These are phyloP conservation scores for Saccharomyces uvarum DNA, from an alignment of 1,139 yeast genomes.

Conservation along the genomic window DNA sequence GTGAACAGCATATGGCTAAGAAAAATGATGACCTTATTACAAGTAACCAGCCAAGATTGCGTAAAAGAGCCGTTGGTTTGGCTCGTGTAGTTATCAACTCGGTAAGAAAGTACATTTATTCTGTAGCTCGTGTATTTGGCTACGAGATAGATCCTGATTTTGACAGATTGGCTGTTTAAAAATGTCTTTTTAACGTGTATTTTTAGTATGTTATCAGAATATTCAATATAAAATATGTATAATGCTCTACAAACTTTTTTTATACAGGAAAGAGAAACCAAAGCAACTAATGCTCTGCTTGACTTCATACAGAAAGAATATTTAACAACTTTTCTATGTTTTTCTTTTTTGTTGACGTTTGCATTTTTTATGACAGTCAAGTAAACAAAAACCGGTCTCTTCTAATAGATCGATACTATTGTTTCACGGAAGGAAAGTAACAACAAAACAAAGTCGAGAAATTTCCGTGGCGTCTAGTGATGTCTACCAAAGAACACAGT, in stretches of 20 bases:
- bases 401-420: not conserved
- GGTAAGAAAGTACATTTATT: constrained; percentile 44
- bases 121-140: constrained; percentile 48
- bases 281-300: not conserved
- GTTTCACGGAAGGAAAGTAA: not conserved
- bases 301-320: not conserved
- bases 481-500: not conserved
- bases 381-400: not conserved
- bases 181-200: not conserved
- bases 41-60: constrained; percentile 22
- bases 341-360: not conserved
- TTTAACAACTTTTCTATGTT: not conserved
- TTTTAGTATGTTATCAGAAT: not conserved
- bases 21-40: constrained; percentile 17
- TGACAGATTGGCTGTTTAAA: constrained; percentile 40
- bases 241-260: not conserved
- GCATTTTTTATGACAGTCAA: not conserved
- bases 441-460: not conserved
- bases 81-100: constrained; percentile 59
- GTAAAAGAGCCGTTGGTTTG: constrained; percentile 42
- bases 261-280: not conserved
- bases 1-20: constrained; percentile 25
- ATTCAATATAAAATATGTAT: not conserved
- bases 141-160: constrained; percentile 55
- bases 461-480: not conserved